Base-by-base conservation (phyloP, 2,329 filamentous ascomycete genomes). In the Coleophoma cylindrospora region DNA sequence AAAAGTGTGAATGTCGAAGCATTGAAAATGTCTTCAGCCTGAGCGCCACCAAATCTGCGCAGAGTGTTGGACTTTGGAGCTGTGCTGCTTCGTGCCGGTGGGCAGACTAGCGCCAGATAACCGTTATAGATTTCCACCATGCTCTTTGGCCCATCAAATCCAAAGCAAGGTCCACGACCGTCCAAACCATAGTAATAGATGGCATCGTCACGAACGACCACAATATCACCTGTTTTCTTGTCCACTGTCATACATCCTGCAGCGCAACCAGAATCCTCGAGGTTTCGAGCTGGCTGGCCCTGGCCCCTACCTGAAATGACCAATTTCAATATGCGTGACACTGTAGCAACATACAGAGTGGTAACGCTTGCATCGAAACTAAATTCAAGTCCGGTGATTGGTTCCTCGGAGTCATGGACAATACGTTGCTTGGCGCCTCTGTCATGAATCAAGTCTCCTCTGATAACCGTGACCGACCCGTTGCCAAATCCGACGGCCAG, bases 201-300 rank as follows among this genome's bases (percentile, higher is more conserved):
- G 8, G 92, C 94, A 77, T 99, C 95, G 59, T 96, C 90, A 53
- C 94, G 78, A 1, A 87, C 94, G n/a, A 99, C 86, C 3, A 99
- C 81, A 17, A 99, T 84, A 57, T 96, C 89, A 5, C 87, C 89
- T 0, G 84, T 87, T 54, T 80, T 78, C 53, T 80, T 82, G 66
- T 96, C 90, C 12, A 92, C 77, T 0, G 90, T 88, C 89, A 99
- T 96, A 68, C 95, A 99, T 1, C 91, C 91, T n/a, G 95, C 83
- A 11, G 82, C 91, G 63, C 92, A 97, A 2, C 94, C 94, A 15
- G 81, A 77, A 63, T 97, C 91, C 65, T 97, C 94, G 15, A 97
- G 76, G 0, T 89, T 89, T 57, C 91, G 87, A 3, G 92, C 87
- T 4, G 91, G 87, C 58, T 95, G 87, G 14, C 91, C 90, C 67